A percentile compares a stretch with the other conserved stretches of the same genome.
These are phyloP conservation scores for Breynia disticha DNA, from an alignment of 441 rosid genomes.

Conservation along the genomic window DNA sequence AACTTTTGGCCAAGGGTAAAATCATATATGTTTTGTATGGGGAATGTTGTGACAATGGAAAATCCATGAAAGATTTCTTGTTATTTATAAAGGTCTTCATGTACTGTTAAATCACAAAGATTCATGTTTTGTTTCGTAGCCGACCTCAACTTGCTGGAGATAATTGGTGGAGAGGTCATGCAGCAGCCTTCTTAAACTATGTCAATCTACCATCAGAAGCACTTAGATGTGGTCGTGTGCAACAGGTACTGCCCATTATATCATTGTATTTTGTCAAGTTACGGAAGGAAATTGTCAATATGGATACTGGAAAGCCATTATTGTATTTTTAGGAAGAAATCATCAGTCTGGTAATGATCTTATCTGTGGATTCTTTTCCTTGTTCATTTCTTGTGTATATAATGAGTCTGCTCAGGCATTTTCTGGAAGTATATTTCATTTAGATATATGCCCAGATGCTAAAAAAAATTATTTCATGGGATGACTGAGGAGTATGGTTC, in stretches of 20 bases:
- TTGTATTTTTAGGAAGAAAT: neutral
- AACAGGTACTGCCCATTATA: conserved; percentile 33
- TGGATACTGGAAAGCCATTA: neutral
- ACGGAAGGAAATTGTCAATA: neutral
- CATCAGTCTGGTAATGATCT: neutral
- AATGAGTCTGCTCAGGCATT: too few species aligned
- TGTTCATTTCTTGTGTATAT: too few species aligned
- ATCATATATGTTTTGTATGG: too few species aligned
- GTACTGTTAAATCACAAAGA: neutral
- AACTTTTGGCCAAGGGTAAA: too few species aligned
- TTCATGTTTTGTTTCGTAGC: conserved; percentile 28
- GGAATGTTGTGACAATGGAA: too few species aligned
- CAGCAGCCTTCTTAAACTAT: conserved; percentile 76
- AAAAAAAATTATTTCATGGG: too few species aligned
- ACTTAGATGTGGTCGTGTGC: conserved; percentile 73
- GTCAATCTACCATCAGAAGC: conserved; percentile 47
- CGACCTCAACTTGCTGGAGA: conserved; percentile 72
- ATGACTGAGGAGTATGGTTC: too few species aligned
- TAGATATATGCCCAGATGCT: too few species aligned
- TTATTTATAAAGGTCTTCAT: too few species aligned
- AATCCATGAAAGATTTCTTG: too few species aligned
- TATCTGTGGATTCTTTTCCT: too few species aligned
- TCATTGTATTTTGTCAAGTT: neutral
- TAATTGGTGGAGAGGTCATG: conserved; percentile 97
- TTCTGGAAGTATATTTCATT: too few species aligned